phyloP scores from a whole-genome alignment of 371 early-diverging fungal species.

The Circinella umbellata region DNA sequence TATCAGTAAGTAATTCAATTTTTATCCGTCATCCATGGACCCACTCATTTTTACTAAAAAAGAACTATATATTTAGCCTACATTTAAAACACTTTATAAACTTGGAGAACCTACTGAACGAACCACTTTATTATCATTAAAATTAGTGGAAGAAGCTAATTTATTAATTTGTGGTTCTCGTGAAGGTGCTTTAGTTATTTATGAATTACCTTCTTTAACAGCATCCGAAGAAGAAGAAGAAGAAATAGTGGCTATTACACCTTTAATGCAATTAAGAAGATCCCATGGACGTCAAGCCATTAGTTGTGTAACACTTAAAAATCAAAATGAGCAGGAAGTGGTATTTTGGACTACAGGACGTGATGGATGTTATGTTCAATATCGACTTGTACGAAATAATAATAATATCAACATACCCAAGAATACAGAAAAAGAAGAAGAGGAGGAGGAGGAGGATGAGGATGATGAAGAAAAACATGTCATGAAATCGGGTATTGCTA shows the following conservation, averaged over 20 bases:
- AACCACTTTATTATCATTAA: conserved; percentile 55
- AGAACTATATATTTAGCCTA: conserved; percentile 30
- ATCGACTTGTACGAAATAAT: conserved; percentile 43
- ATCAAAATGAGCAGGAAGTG: conserved; percentile 39
- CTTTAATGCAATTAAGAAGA: conserved; percentile 40
- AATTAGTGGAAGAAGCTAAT: conserved; percentile 43
- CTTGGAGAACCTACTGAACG: conserved; percentile 52
- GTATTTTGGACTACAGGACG: conserved; percentile 71
- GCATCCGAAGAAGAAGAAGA: neutral
- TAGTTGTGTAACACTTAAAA: conserved; percentile 45
- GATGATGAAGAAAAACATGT: no score
- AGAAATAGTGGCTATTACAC: conserved; percentile 12
- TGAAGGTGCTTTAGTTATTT: conserved; percentile 63
- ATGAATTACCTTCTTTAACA: conserved; percentile 38
- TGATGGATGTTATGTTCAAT: conserved; percentile 71
- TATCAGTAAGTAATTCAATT: conserved; percentile 23
- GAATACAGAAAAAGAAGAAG: conserved; percentile 5
- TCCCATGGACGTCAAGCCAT: conserved; percentile 61
- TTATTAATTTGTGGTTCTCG: conserved; percentile 65
- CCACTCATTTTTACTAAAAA: neutral
- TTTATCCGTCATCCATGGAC: no score
- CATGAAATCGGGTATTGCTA: conserved; percentile 39
- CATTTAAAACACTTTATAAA: conserved; percentile 42
- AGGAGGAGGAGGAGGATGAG: conserved; percentile 4
- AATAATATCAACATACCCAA: neutral